Percentiles rank a stretch among this genome's conserved stretches.
These are phyloP conservation scores for Penicillium aurantiogriseum DNA, from an alignment of 2,329 filamentous ascomycete genomes.

Conservation along the genomic window DNA sequence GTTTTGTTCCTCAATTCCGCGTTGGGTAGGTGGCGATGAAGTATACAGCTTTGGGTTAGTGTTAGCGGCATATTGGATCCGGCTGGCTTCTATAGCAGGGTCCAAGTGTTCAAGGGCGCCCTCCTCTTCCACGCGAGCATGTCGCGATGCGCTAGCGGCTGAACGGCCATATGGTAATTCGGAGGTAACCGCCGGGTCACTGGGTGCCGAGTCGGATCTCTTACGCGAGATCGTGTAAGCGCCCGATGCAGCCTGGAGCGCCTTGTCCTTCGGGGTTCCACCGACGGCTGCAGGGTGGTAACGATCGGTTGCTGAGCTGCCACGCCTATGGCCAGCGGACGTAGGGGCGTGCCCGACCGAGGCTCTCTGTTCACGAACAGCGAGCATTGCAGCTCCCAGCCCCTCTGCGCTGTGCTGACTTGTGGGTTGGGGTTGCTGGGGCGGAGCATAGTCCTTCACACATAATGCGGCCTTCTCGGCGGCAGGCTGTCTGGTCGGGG, in stretches of 20 bases:
- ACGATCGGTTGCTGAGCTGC: slow-evolving; percentile 46
- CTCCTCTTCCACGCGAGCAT: slow-evolving; percentile 38
- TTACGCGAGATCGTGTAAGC: slow-evolving; percentile 65
- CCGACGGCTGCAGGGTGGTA: slow-evolving; percentile 52
- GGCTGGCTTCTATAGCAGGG: slow-evolving; percentile 54
- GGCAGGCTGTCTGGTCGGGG: slow-evolving; percentile 58
- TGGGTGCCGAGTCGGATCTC: slow-evolving; percentile 64
- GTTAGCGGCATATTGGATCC: slow-evolving; percentile 62
- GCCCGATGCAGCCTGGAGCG: slow-evolving; percentile 71
- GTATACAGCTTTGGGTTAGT: slow-evolving; percentile 78
- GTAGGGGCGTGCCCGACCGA: slow-evolving; percentile 13
- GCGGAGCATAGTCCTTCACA: slow-evolving; percentile 57
- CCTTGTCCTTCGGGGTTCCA: slow-evolving; percentile 52
- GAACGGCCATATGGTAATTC: slow-evolving; percentile 60
- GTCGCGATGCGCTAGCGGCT: slow-evolving; percentile 68
- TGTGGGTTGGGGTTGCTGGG: slow-evolving; percentile 19
- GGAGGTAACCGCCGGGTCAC: slow-evolving; percentile 45
- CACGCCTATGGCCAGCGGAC: slow-evolving; percentile 14
- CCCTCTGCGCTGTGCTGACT: slow-evolving; percentile 64
- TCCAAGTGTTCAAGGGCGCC: slow-evolving; percentile 49
- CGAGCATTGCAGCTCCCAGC: slow-evolving; percentile 71
- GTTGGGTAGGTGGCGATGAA: slow-evolving; percentile 67
- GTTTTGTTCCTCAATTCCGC: slow-evolving; percentile 71
- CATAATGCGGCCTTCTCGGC: slow-evolving; percentile 60
- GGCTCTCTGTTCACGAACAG: slow-evolving; percentile 39